Evolutionary conservation across 192 early-diverging fungal species (phyloP).

Genomic region (Gonapodya prolifera): DNA sequence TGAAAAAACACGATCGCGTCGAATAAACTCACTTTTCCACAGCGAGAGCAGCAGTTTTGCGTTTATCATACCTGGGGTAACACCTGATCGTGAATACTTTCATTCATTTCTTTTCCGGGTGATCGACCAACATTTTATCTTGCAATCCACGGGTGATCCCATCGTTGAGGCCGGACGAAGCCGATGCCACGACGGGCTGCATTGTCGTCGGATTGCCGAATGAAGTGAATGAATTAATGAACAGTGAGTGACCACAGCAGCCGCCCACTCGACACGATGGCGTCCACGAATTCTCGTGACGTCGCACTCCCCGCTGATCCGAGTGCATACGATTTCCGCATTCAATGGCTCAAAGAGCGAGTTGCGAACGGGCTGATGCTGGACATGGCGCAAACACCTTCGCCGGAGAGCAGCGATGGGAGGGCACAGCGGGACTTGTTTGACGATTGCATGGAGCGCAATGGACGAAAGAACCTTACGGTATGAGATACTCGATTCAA

Average conservation of each 20-base stretch:
- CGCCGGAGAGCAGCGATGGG: no score
- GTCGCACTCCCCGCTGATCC: neutral
- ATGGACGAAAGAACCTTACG: constrained; percentile 14
- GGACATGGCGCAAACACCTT: neutral
- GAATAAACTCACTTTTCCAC: constrained; percentile 55
- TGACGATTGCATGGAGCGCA: constrained; percentile 29
- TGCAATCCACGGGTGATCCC: constrained; percentile 56
- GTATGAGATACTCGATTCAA: neutral
- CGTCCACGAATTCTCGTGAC: neutral
- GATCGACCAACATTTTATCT: constrained; percentile 54
- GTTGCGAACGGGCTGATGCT: neutral
- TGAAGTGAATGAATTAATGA: no score
- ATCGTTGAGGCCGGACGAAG: neutral
- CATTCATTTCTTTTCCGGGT: neutral
- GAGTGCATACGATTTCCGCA: neutral
- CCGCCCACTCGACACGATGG: no score
- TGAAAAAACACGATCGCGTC: neutral
- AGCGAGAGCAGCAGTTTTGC: constrained; percentile 81
- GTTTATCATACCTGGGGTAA: constrained; percentile 71
- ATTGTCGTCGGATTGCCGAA: no score
- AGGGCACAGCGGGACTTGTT: constrained; percentile 20
- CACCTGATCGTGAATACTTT: neutral
- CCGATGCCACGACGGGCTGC: no score
- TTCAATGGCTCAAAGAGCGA: neutral
- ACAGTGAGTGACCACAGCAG: no score